Percentiles rank a stretch among this genome's conserved stretches.
Evolutionary conservation across 164 flowering plant genomes (phyloP).

Genomic region (Taxillus chinensis): DNA sequence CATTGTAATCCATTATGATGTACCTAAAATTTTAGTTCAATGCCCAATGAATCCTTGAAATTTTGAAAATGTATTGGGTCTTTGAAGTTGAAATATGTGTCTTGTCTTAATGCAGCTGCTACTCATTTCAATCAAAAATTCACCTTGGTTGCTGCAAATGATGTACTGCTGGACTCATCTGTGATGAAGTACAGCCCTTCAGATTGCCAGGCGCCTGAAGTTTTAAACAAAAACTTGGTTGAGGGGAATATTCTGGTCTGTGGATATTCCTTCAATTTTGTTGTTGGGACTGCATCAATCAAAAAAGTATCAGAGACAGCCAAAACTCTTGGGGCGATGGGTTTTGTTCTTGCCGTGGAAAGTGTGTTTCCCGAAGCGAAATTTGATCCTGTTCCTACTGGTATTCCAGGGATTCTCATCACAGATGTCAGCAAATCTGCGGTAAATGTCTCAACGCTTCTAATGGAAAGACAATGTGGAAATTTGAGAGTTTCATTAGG

Average conservation of each 20-base stretch:
- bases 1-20: not conserved
- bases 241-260: constrained; percentile 91
- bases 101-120: constrained; percentile 44
- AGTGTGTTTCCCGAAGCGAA: constrained; percentile 80
- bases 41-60: not conserved
- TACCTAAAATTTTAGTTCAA: not conserved
- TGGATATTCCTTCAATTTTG: constrained; percentile 94
- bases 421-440: constrained; percentile 66
- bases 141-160: constrained; percentile 89
- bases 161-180: constrained; percentile 72
- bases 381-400: constrained; percentile 87
- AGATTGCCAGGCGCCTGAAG: constrained; percentile 89
- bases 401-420: constrained; percentile 80
- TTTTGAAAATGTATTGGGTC: not conserved
- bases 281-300: constrained; percentile 75
- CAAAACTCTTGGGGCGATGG: constrained; percentile 79
- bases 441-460: constrained; percentile 31
- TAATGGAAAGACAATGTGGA: not conserved
- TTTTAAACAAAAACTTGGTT: constrained; percentile 69
- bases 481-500: not conserved
- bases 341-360: constrained; percentile 95
- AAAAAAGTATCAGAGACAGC: constrained; percentile 89
- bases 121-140: constrained; percentile 54
- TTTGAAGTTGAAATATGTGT: constrained; percentile 8
- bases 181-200: constrained; percentile 61